Evolutionary conservation across 225 moss, liverwort and hornwort species (phyloP).

Genomic region (Climacium dendroides): DNA sequence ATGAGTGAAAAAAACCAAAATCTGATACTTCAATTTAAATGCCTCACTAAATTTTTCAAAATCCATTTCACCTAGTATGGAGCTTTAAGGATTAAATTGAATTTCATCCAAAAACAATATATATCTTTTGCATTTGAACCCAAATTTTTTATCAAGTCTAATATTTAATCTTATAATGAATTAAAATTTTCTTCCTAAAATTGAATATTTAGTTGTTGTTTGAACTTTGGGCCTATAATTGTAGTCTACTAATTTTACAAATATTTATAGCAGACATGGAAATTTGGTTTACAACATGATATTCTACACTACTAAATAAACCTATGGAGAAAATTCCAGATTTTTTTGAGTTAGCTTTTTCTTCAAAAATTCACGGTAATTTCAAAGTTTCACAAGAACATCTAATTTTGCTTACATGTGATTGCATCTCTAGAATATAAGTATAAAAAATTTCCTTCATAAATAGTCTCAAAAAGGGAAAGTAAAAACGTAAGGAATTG

Average conservation of each 20-base stretch:
- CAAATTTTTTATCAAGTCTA: not conserved
- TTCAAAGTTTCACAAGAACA: not conserved
- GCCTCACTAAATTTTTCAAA: not conserved
- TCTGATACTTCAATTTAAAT: not conserved
- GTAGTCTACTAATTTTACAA: not conserved
- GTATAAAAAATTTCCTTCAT: not conserved
- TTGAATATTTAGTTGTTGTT: not conserved
- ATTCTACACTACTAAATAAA: not conserved
- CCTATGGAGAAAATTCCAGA: not conserved
- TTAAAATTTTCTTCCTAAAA: not conserved
- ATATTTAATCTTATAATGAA: not conserved
- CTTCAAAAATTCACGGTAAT: not conserved
- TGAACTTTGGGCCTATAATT: not conserved
- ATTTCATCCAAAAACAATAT: not conserved
- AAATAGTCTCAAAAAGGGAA: not conserved
- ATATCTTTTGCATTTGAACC: not conserved
- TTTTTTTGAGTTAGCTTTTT: not conserved
- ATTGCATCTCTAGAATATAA: not conserved
- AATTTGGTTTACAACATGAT: not conserved
- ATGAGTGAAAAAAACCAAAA: not conserved
- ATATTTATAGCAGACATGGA: not conserved
- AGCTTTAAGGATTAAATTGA: accelerated
- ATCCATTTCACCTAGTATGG: accelerated
- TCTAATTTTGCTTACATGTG: not conserved
- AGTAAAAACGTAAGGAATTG: not conserved